Conservation (phyloP, 2,329 filamentous ascomycete species). For the Paracoccidioides brasiliensis region DNA sequence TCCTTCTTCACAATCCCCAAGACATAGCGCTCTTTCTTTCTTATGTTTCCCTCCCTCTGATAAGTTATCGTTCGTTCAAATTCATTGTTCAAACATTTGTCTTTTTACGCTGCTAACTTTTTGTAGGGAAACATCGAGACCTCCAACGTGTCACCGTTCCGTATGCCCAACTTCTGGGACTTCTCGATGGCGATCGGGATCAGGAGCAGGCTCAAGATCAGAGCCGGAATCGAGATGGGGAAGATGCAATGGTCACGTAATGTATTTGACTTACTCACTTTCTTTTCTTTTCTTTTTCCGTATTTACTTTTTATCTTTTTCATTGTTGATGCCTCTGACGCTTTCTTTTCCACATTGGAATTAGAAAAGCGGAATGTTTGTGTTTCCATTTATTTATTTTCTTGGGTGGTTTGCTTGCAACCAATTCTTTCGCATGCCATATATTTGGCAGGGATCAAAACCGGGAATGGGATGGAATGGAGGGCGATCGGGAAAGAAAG, state of each 20-base stretch:
- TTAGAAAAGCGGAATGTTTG: background rate
- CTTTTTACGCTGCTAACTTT: conserved; percentile 22
- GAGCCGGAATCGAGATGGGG: conserved; percentile 10
- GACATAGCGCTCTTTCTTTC: background rate
- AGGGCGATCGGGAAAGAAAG: background rate
- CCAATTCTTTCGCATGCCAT: too few relatives aligned
- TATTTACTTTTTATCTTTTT: background rate
- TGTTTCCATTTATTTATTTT: background rate
- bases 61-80: too few relatives aligned
- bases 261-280: background rate
- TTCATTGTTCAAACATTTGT: conserved; percentile 3
- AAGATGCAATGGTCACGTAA: conserved; percentile 9
- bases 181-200: conserved; percentile 26
- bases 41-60: too few relatives aligned
- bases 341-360: background rate
- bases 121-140: conserved; percentile 80
- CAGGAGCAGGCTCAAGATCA: conserved; percentile 10
- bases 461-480: background rate
- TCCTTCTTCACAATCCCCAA: too few relatives aligned
- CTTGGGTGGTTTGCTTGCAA: background rate
- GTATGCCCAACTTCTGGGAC: conserved; percentile 69
- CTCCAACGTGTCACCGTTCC: conserved; percentile 89
- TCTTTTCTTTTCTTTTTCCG: background rate
- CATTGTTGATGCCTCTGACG: background rate
- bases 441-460: background rate